Evolutionary conservation across 495 filamentous ascomycete genomes (phyloP).

Genomic region (Terfezia claveryi): DNA sequence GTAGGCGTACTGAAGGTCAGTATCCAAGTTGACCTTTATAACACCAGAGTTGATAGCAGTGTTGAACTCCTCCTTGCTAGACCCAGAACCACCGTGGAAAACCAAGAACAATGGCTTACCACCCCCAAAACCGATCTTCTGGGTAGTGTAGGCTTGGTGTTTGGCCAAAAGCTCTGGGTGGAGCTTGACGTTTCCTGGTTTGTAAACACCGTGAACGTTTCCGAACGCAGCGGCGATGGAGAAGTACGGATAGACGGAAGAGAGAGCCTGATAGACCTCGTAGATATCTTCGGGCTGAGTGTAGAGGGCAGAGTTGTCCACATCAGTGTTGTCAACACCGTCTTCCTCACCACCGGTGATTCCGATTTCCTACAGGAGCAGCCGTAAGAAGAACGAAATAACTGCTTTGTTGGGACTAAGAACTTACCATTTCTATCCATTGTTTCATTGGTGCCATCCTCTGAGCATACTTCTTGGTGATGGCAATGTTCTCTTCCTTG

Average conservation of each 20-base stretch:
- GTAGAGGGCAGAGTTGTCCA: slow-evolving; percentile 93
- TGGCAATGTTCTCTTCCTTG: slow-evolving; percentile 73
- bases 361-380: slow-evolving; percentile 44
- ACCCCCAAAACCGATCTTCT: slow-evolving; percentile 40
- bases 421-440: slow-evolving; percentile 88
- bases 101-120: slow-evolving; percentile 95
- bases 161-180: slow-evolving; percentile 83
- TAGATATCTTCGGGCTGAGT: slow-evolving; percentile 93
- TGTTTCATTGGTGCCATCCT: slow-evolving; percentile 86
- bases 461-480: slow-evolving; percentile 76
- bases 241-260: slow-evolving; percentile 75
- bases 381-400: neutral
- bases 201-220: slow-evolving; percentile 98
- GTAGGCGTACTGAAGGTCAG: slow-evolving; percentile 74
- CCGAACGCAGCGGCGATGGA: slow-evolving; percentile 95
- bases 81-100: slow-evolving; percentile 94
- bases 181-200: slow-evolving; percentile 89
- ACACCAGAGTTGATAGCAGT: slow-evolving; percentile 82
- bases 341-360: slow-evolving; percentile 94
- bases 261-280: slow-evolving; percentile 61
- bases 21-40: slow-evolving; percentile 95
- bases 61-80: slow-evolving; percentile 64
- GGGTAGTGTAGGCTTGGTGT: slow-evolving; percentile 78
- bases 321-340: slow-evolving; percentile 64
- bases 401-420: neutral